Evolutionary conservation across 192 early-diverging fungal species (phyloP).

Genomic region (Coemansia sp.): DNA sequence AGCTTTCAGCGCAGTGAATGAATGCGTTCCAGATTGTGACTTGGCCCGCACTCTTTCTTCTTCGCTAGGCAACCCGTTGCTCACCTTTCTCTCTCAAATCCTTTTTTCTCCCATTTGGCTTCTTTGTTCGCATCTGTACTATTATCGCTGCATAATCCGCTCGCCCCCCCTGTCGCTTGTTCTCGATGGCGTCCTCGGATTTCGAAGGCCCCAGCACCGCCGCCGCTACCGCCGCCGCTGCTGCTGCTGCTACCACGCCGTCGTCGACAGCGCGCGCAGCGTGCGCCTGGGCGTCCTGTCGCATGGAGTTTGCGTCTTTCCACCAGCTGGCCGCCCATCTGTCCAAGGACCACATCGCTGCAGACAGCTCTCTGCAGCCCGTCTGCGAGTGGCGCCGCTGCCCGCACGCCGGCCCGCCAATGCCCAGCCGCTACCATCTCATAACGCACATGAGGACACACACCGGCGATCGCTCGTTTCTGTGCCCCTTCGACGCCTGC

Average conservation of each 20-base stretch:
- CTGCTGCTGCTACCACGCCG: neutral
- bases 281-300: constrained; percentile 69
- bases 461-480: constrained; percentile 67
- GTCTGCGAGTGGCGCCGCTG: constrained; percentile 36
- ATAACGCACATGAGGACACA: constrained; percentile 61
- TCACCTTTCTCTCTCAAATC: constrained; percentile 3
- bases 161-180: neutral
- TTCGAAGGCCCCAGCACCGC: constrained; percentile 7
- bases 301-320: constrained; percentile 18
- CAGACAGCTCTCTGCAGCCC: constrained; percentile 7
- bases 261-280: constrained; percentile 7
- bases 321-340: constrained; percentile 31
- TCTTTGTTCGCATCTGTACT: neutral
- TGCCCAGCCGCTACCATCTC: constrained; percentile 60
- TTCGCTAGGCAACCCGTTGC: neutral
- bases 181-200: constrained; percentile 13
- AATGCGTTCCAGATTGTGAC: neutral
- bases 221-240: neutral
- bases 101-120: neutral
- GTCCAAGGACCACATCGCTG: constrained; percentile 22
- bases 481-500: constrained; percentile 60
- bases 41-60: neutral
- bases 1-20: neutral
- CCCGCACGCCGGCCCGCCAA: constrained; percentile 29
- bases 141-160: neutral